Base-by-base conservation (phyloP, 176 grass and related monocot species). In the Coix lacrymajobi region DNA sequence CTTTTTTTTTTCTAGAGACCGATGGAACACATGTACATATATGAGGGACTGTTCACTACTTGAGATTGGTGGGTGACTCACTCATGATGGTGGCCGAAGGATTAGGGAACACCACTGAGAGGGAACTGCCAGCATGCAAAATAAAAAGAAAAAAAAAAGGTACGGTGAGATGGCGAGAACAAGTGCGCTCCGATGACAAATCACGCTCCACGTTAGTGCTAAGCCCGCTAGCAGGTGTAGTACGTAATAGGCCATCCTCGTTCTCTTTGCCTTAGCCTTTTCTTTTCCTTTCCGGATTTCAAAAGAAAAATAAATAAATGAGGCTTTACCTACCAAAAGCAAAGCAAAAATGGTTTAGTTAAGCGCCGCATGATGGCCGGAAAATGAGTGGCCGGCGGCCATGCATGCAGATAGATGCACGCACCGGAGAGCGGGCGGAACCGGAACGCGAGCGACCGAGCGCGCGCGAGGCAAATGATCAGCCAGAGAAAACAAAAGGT, bases 111-210 rank as follows among this genome's bases (percentile, higher is more conserved):
- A 14, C 65, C 65, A 71, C 79, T 7, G 11, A 39, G 15, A 64
- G 7, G 28, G 44, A 51, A 41, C 10, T 28, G n/a, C n/a, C n/a
- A n/a, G n/a, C n/a, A n/a, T n/a, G 17, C 66, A 16, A 62, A 20
- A 33, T 6, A 32, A 10, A 41, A 20, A n/a, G 26, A 19, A 4
- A n/a, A 48, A 48, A 46, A 49, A 58, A n/a, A 12, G 20, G 15
- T 4, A 28, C 13, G 52, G 22, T 1, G 32, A 62, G 32, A 62
- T 30, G 51, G 7, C 40, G 37, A 46, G 24, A 31, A 24, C 13
- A 69, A 83, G 79, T 72, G 86, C 80, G 86, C 73, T 19, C 3
- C 5, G 31, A 32, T 71, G 73, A 16, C 79, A 43, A 83, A 64
- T 83, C 73, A 43, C 15, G 11, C 14, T 44, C 34, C 38, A 5